phyloP scores from a whole-genome alignment of 2,329 filamentous ascomycete species.

The Blumeria graminis region DNA sequence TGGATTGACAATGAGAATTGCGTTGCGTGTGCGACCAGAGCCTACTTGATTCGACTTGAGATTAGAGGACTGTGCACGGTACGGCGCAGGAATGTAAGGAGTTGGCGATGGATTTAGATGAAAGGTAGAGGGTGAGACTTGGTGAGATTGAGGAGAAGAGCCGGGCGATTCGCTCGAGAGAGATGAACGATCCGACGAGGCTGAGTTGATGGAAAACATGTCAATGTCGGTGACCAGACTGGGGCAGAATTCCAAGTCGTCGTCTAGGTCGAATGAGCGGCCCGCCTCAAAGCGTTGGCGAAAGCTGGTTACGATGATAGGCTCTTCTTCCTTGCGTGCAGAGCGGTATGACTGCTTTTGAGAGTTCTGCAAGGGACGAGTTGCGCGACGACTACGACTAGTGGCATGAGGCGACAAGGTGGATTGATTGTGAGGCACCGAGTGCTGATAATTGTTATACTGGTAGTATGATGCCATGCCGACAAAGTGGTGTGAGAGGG shows the following conservation, averaged over 20 bases:
- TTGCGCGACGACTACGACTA: constrained; percentile 63
- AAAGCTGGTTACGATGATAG: constrained; percentile 53
- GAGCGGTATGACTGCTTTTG: constrained; percentile 49
- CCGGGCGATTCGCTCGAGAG: constrained; percentile 85
- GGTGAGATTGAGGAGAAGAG: constrained; percentile 65
- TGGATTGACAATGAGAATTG: constrained; percentile 94
- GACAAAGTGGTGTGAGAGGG: constrained; percentile 2
- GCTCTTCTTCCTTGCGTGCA: constrained; percentile 72
- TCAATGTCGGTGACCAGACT: constrained; percentile 61
- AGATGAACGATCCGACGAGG: constrained; percentile 77
- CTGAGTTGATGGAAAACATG: constrained; percentile 78
- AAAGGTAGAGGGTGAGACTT: constrained; percentile 54
- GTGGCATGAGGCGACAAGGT: constrained; percentile 40
- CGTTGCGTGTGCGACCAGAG: constrained; percentile 72
- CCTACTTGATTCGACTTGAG: constrained; percentile 79
- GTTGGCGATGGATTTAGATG: constrained; percentile 46
- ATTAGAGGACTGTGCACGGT: constrained; percentile 27
- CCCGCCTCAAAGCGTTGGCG: constrained; percentile 75
- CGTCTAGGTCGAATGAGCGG: constrained; percentile 82
- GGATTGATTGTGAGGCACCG: constrained; percentile 25
- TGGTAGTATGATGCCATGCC: constrained; percentile 37
- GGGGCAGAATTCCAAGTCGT: constrained; percentile 90
- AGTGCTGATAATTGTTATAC: constrained; percentile 33
- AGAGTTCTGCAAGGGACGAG: constrained; percentile 59
- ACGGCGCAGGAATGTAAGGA: constrained; percentile 39